phyloP scores from a whole-genome alignment of 1,139 yeast species.

The Sugiyamaella neomexicana region DNA sequence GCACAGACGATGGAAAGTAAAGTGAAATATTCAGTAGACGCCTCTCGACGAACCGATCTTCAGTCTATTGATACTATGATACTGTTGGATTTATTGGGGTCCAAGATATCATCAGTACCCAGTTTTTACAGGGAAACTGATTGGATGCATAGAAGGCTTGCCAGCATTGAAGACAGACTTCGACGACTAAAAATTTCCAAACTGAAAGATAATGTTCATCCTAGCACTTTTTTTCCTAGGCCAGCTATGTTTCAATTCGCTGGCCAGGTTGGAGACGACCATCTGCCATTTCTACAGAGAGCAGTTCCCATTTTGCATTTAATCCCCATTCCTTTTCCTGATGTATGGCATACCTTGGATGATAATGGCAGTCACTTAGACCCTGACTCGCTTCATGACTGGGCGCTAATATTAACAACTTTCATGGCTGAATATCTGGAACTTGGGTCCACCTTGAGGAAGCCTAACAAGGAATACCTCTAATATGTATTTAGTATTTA shows the following conservation, averaged over 20 bases:
- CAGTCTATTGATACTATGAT: constrained; percentile 46
- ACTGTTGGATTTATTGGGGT: constrained; percentile 53
- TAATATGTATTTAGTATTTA: constrained; percentile 8
- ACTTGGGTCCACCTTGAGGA: constrained; percentile 23
- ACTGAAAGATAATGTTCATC: constrained; percentile 1
- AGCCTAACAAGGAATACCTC: constrained; percentile 18
- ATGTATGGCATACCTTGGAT: constrained; percentile 50
- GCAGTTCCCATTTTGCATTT: constrained; percentile 53
- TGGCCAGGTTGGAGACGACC: constrained; percentile 53
- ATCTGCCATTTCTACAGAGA: constrained; percentile 49
- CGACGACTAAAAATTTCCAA: constrained; percentile 24
- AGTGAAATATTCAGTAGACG: constrained; percentile 18
- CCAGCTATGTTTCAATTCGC: constrained; percentile 28
- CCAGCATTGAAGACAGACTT: constrained; percentile 31
- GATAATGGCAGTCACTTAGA: constrained; percentile 43
- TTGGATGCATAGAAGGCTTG: constrained; percentile 42
- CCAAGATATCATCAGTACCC: constrained; percentile 43
- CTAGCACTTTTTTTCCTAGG: constrained; percentile 26
- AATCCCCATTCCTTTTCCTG: constrained; percentile 53
- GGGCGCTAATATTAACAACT: constrained; percentile 40
- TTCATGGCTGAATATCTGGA: constrained; percentile 42
- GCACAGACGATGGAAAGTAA: constrained; percentile 44
- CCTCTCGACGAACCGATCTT: constrained; percentile 29
- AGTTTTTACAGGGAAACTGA: constrained; percentile 50
- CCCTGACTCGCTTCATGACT: constrained; percentile 39